Base-by-base conservation (phyloP, 1,284 basidiomycete genomes). In the Leccinum fuscescens region DNA sequence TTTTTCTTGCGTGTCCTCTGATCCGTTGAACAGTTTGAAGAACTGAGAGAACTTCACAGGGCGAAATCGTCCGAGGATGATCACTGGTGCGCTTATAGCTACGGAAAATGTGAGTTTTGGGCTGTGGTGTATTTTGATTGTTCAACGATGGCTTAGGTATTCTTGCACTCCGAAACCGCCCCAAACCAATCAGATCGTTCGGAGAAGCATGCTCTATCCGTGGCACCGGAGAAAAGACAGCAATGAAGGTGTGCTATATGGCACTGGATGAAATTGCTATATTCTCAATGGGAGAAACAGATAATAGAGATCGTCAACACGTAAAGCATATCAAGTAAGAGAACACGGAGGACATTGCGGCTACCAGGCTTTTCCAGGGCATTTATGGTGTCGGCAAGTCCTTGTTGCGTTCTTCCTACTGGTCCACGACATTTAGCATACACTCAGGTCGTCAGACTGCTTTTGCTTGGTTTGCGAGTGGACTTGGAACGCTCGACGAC, bases 341-440 rank as follows among this genome's bases (percentile, higher is more conserved):
- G 68, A 80, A 76, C 22, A 89, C 87, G 3, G 82, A 82, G 54
- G 86, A 88, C 55, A 78, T 87, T 1, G 69, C 77, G 53, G 78
- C 80, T 2, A 78, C 80, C 3, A 76, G 79, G 11, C 53, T 84
- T 11, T 92, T 94, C 69, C 82, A 84, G 62, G 89, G 90, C 3
- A 88, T 96, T 49, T 96, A 96, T 67, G 93, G 92, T 37, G 92
- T 95, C 57, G 93, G 92, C 84, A 59, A 65, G 85, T 76, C 29
- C 24, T n/a, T 15, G 4, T 27, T 9, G 3, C 6, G 5, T 31
- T 17, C 56, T 54, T 5, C 15, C 11, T 44, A 2, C 12, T 44
- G 12, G 4, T 31, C 17, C n/a, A 7, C 31, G 15, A 59, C 12
- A 42, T 49, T 62, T 9, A 60, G 4, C 39, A 22, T 55, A 29